Evolutionary conservation across 306 rosid genomes (phyloP), one percentile per base, ranked within the genome.

Genomic region (Phaseolus lunatus): DNA sequence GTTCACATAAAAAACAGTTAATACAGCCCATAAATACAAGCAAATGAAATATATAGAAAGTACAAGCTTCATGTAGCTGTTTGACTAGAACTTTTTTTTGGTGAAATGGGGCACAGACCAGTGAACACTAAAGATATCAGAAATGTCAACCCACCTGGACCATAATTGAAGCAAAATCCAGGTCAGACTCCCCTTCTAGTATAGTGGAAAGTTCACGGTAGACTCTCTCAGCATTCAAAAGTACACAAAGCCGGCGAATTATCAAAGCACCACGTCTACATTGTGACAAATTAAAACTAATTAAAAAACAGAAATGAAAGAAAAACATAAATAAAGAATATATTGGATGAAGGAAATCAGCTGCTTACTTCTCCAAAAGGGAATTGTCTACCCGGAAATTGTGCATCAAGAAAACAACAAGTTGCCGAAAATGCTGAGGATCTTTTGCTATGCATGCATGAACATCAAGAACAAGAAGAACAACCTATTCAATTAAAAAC

Each of bases 391-490:
- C 11, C 75, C 90, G 95, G 69, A 96, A 96, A 83, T 85, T 91
- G 86, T 93, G 86, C 67, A 93, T 92, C 50, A 96, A 90, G 84
- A 84, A 91, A 83, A 87, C 91, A 45, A 96, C 93, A 83, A 96
- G 97, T 66, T 91, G 91, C 58, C 76, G 90, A 73, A 96, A 96
- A 86, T 93, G 98, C 62, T 82, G 90, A 74, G 78, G 86, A 81
- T 96, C 99, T 84, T 87, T 76, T 22, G 99, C 98, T 67, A 96
- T 96, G 87, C 94, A 87, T 16, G 99, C 99, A 81, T 91, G 98
- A 84, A 96, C 90, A 58, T 96, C 97, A 29, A 96, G 96, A 83
- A 92, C 99, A 75, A 96, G 90, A 68, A 96, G 98, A 77, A 96
- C 99, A 76, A 96, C 99, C 99, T 96, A 79, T 67, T 68, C 37